phyloP scores from a whole-genome alignment of 163 green algal genomes.

The Trebouxia gelatinosa region DNA sequence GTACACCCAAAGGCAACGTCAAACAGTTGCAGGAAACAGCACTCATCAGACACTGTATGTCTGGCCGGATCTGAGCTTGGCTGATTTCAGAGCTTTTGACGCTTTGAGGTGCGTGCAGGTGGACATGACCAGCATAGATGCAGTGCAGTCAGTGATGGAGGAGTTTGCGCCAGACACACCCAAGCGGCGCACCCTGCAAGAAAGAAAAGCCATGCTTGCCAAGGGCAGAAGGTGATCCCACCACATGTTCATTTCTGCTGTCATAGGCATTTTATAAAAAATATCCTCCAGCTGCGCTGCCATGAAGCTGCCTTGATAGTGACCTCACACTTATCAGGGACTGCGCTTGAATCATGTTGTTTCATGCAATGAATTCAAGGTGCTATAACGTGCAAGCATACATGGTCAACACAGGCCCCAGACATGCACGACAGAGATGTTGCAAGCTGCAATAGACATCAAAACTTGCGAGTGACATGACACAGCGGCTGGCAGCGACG shows the following conservation, averaged over 20 bases:
- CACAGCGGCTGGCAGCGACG: no score
- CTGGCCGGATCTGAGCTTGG: no score
- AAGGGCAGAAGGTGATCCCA: slow-evolving; percentile 17
- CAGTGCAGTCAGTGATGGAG: slow-evolving; percentile 23
- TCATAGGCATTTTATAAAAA: background rate
- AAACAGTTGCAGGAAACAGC: no score
- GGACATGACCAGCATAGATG: slow-evolving; percentile 27
- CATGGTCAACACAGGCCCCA: no score
- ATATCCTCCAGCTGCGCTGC: background rate
- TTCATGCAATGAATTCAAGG: background rate
- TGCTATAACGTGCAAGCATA: background rate
- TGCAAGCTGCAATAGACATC: no score
- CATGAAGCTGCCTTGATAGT: background rate
- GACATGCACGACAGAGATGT: no score
- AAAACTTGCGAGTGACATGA: no score
- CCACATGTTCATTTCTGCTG: background rate
- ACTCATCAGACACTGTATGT: no score
- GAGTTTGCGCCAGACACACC: slow-evolving; percentile 29
- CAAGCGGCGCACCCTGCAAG: slow-evolving; percentile 19
- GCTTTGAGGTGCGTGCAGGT: slow-evolving; percentile 28
- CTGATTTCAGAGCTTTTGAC: no score
- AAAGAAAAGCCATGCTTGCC: slow-evolving; percentile 7
- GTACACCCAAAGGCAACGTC: no score
- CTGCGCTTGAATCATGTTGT: background rate
- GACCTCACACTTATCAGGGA: background rate